Evolutionary conservation across 768 basidiomycete species (phyloP), one percentile per base, ranked within the genome.

Genomic region (Tricholoma terreum): DNA sequence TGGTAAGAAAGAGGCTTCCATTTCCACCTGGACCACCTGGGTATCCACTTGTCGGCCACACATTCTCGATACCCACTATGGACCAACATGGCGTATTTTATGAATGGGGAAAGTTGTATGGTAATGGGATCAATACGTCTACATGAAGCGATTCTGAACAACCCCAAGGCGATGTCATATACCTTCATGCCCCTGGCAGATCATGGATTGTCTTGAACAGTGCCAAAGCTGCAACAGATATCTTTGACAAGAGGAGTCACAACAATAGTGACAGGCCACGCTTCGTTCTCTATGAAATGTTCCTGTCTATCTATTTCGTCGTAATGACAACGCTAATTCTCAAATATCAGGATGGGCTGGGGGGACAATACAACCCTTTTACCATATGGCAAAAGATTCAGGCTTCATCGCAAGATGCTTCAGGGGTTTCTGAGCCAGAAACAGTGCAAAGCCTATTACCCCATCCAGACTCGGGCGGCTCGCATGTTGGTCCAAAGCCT

Each of bases 1-100:
- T 35, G 2, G 34, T 22, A 11, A 50, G 33, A 50, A 27, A 50
- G 11, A 27, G 4, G 6, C 0, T 56, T 6, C 54, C 58, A 6
- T 61, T 70, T 4, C 67, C 68, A 1, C 67, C 67, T 6, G 57
- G 70, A 7, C 70, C 67, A 10, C 69, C 66, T 4, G 43, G 58
- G n/a, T 66, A 71, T 46, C 66, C 69, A 3, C n/a, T 71, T 38
- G 58, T 71, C 10, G 70, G 70, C 5, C 69, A 71, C 49, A 58
- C 67, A 3, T 58, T 66, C 3, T 52, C 61, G 4, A 61, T 69
- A 11, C 66, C 65, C 2, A 21, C 57, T 1, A 49, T 36, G 8
- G 56, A 67, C 35, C 60, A 55, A 11, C 59, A 63, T 2, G 59
- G 60, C 6, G 56, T 55, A 3, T 69, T 65, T 42, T 57, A 63